These are phyloP conservation scores for Poa pratensis DNA, from an alignment of 176 grass and related monocot genomes.

Conservation along the genomic window DNA sequence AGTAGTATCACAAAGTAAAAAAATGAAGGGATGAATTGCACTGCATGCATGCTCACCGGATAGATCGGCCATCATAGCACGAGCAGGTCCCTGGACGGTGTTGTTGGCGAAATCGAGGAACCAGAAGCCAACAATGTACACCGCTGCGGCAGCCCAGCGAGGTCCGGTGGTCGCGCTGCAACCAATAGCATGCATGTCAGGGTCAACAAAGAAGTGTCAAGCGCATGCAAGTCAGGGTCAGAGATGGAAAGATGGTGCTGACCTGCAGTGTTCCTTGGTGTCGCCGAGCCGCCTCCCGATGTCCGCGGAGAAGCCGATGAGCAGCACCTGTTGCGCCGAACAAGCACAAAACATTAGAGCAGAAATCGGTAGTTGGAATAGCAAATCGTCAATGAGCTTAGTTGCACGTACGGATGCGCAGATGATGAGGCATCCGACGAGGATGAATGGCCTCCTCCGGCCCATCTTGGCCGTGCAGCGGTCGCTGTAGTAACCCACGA, in stretches of 20 bases:
- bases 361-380: not conserved
- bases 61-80: constrained; percentile 61
- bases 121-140: constrained; percentile 94
- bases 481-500: constrained; percentile 77
- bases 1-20: not conserved
- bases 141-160: constrained; percentile 57
- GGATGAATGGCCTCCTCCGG: constrained; percentile 79
- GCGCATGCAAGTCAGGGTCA: not conserved
- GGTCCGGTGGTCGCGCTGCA: constrained; percentile 62
- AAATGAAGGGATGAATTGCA: no score
- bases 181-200: no score
- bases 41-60: constrained; percentile 22
- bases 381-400: not conserved
- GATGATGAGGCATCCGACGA: constrained; percentile 69
- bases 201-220: not conserved
- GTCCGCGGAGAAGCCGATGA: constrained; percentile 87
- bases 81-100: constrained; percentile 68
- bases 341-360: not conserved
- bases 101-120: constrained; percentile 92
- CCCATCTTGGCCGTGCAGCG: constrained; percentile 58
- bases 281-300: constrained; percentile 72
- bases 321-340: constrained; percentile 37
- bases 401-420: constrained; percentile 39
- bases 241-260: not conserved
- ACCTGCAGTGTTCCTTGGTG: constrained; percentile 81